Base-by-base conservation (phyloP, 331 rosid species). In the Malus hybrid region DNA sequence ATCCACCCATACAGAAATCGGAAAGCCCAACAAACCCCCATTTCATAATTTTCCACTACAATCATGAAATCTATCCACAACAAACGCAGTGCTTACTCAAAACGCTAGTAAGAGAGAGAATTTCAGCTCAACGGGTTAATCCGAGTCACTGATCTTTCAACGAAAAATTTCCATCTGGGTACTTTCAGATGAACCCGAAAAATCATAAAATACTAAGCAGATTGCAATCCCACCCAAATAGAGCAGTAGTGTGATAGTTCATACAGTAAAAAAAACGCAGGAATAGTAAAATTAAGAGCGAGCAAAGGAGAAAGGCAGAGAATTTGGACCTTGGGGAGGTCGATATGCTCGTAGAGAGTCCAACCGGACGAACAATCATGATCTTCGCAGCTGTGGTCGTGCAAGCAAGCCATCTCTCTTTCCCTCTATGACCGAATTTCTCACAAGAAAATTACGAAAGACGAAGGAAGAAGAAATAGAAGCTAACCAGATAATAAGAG, bases 271-370 rank as follows among this genome's bases (percentile, higher is more conserved):
- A 39, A n/a, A 28, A 22, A 69, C 19, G 16, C 3, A 33, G 16
- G 15, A 15, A 68, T 28, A 22, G 61, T 20, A 13, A 72, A 67
- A 50, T 15, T 50, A 16, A 67, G 13, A 28, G 3, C n/a, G 7
- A 16, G 9, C 15, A 58, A 22, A 57, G 52, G 22, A n/a, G 46
- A 28, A 19, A 12, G 71, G 33, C 34, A 20, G 64, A 63, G 10
- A 77, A 46, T 58, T 11, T 22, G 16, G 12, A 92, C 99, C 94
- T 86, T 94, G 63, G 97, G 78, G 74, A 94, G 90, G 78, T 93
- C 98, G 73, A 93, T 87, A 71, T 91, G 95, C 71, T 85, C 89
- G 83, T 90, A 91, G 74, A 94, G 95, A 77, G 97, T 91, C 97
- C 97, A 94, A 74, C 87, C 83, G 11, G 98, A 76, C 16, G 98